phyloP scores from a whole-genome alignment of 2,329 filamentous ascomycete genomes.

The Zasmidium citrigriseum region DNA sequence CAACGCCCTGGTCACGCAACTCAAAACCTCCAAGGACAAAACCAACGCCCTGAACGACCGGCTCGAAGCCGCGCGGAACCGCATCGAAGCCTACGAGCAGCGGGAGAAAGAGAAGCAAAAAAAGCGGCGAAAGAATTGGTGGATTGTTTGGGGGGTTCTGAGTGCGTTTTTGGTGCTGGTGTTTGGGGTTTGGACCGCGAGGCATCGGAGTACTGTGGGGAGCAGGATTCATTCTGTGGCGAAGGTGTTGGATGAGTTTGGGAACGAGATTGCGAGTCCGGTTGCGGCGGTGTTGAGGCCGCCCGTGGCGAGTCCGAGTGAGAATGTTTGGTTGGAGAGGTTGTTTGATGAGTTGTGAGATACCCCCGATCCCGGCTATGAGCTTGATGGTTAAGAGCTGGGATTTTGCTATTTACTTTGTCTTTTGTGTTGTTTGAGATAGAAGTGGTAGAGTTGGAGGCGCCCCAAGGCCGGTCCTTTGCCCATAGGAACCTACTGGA shows the following conservation, averaged over 20 bases:
- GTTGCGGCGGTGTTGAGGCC: conserved; percentile 20
- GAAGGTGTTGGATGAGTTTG: conserved; percentile 21
- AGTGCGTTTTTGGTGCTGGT: conserved; percentile 26
- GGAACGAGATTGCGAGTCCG: conserved; percentile 21
- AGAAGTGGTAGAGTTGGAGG: too few species aligned
- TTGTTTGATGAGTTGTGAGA: conserved; percentile 32
- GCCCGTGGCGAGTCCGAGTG: conserved; percentile 20
- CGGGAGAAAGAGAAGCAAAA: conserved; percentile 69
- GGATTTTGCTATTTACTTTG: background rate
- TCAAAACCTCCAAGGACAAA: conserved; percentile 60
- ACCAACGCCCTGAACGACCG: conserved; percentile 62
- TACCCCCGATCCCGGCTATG: background rate
- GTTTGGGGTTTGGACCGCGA: conserved; percentile 27
- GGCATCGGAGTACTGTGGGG: conserved; percentile 26
- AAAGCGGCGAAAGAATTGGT: conserved; percentile 45
- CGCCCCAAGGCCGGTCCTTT: too few species aligned
- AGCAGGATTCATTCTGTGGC: conserved; percentile 20
- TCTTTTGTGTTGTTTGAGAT: background rate
- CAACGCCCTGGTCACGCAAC: conserved; percentile 60
- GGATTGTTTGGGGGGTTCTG: conserved; percentile 30
- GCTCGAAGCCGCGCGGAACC: conserved; percentile 63
- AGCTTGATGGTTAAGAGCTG: too few species aligned
- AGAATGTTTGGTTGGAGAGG: conserved; percentile 31
- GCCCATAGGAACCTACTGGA: too few species aligned
- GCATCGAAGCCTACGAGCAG: conserved; percentile 68